A percentile compares a stretch with the other conserved stretches of the same genome.
Conservation (phyloP, 163 green algal genomes). For the Smithsoniella earleae region DNA sequence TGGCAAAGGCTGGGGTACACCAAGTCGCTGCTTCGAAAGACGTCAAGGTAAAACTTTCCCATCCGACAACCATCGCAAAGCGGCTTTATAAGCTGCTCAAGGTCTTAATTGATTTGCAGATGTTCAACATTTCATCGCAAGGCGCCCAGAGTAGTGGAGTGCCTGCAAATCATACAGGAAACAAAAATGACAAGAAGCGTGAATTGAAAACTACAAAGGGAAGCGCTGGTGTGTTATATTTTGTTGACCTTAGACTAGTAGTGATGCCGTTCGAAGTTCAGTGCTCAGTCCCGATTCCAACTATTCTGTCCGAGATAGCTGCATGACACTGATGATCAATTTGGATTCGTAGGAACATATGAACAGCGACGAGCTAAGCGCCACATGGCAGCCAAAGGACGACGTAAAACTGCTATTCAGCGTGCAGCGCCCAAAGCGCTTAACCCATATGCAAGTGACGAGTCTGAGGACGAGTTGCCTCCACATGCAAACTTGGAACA, state of each 20-base stretch:
- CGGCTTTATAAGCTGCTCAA: constrained; percentile 22
- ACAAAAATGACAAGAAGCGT: neutral
- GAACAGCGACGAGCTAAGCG: too few species aligned
- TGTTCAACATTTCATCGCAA: constrained; percentile 13
- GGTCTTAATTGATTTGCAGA: constrained; percentile 44
- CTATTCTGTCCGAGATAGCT: too few species aligned
- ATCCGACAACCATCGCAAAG: constrained; percentile 27
- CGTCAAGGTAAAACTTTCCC: too few species aligned
- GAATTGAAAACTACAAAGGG: neutral
- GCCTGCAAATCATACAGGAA: neutral
- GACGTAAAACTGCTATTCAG: neutral
- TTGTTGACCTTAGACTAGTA: too few species aligned
- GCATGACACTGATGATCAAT: too few species aligned
- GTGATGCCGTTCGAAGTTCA: too few species aligned
- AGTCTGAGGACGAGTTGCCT: neutral
- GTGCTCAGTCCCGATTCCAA: too few species aligned
- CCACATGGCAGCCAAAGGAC: neutral
- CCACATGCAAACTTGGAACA: constrained; percentile 30
- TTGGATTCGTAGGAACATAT: too few species aligned
- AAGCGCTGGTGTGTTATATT: too few species aligned
- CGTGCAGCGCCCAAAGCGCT: constrained; percentile 32
- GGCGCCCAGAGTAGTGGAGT: neutral
- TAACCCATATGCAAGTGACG: constrained; percentile 32
- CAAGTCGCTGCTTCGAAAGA: too few species aligned
- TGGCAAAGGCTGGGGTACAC: constrained; percentile 32